Evolutionary conservation across 2,329 filamentous ascomycete genomes (phyloP), one percentile per base, ranked within the genome.

Genomic region (Pseudopyrenochaeta lycopersici): DNA sequence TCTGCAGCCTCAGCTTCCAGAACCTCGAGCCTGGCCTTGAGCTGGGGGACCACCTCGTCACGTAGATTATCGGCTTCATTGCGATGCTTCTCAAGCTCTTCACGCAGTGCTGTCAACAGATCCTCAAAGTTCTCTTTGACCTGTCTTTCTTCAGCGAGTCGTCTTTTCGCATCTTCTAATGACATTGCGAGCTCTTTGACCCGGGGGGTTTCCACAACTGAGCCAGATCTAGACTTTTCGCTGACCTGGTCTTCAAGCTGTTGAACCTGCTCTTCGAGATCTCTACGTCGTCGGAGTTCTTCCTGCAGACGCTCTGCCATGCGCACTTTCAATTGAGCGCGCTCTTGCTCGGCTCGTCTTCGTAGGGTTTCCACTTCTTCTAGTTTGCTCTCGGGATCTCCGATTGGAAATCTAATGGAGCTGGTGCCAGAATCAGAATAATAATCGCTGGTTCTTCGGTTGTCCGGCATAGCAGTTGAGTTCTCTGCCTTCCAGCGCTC

Each of bases 341-440:
- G 92, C 69, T 97, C 92, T 77, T 97, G 94, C 77, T 98, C 94
- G 2, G 90, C 88, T 63, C 88, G 88, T 61, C 95, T 85, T 66
- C 93, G 90, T 40, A 95, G 83, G 74, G 88, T 91, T 56, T 96
- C 91, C 30, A 97, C 80, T 73, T 97, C 91, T 67, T 89, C 86
- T 3, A 83, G 66, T 63, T 82, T 85, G 29, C 76, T 78, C 40
- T 84, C 82, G 12, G 77, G 78, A 54, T 85, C 81, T 41, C 91
- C 89, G 56, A 84, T 80, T 1, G 89, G 88, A 68, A 88, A 89
- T 68, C 92, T 90, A 47, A 91, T 84, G 1, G 92, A 94, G 74
- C 92, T 94, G 52, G 91, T 89, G 29, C 95, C 95, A 5, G 93
- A 97, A 75, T 99, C 95, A 2, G 95, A 99, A 74, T 95, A 99